Evolutionary conservation across 768 basidiomycete species (phyloP).

Genomic region (Tylopilus sp.): DNA sequence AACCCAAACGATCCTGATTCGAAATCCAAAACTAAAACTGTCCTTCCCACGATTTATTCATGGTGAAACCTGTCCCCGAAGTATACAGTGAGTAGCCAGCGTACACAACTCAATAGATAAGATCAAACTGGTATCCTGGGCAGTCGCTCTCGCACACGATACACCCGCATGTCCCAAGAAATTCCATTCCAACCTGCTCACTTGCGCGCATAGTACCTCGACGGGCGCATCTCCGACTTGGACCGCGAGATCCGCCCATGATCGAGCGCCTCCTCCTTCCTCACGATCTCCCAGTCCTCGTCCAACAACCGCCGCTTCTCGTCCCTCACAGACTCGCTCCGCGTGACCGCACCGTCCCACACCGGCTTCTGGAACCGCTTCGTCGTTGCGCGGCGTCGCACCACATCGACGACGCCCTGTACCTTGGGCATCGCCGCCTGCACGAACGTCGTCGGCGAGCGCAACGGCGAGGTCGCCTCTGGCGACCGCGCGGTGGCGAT

Average conservation of each 20-base stretch:
- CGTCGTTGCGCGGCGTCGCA: conserved; percentile 21
- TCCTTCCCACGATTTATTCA: no score
- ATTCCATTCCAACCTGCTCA: background rate
- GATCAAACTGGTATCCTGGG: conserved; percentile 1
- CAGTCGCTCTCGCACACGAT: background rate
- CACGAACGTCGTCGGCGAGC: conserved; percentile 20
- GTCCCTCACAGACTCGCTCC: conserved; percentile 11
- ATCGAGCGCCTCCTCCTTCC: conserved; percentile 4
- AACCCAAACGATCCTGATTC: no score
- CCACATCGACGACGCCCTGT: conserved; percentile 33
- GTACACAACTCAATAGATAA: conserved; percentile 5
- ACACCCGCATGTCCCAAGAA: background rate
- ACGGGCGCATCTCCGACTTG: conserved; percentile 27
- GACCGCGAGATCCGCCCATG: conserved; percentile 12
- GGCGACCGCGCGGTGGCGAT: conserved; percentile 37
- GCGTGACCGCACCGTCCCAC: conserved; percentile 1
- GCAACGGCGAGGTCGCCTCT: conserved; percentile 13
- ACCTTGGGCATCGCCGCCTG: conserved; percentile 40
- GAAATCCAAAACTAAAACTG: no score
- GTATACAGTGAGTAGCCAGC: background rate
- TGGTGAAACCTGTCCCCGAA: no score
- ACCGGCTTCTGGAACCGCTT: background rate
- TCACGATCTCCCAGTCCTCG: conserved; percentile 18
- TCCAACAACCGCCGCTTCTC: conserved; percentile 22
- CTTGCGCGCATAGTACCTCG: conserved; percentile 14